Base-by-base conservation (phyloP, 2,329 filamentous ascomycete genomes). In the Penicillium sp. region DNA sequence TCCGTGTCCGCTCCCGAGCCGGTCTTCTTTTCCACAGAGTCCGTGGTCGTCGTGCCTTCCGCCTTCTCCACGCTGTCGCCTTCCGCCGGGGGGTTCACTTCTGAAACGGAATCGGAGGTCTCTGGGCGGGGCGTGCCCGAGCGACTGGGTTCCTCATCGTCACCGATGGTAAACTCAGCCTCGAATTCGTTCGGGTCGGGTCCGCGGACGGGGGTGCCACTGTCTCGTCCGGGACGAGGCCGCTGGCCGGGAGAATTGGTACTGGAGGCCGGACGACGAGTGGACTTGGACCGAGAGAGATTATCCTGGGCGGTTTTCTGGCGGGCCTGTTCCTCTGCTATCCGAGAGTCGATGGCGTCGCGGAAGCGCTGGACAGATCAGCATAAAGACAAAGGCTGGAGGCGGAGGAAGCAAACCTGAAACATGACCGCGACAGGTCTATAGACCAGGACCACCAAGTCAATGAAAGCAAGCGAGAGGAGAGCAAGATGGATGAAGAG, bases 181-280 rank as follows among this genome's bases (percentile, higher is more conserved):
- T 95, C 90, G 63, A 95, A 95, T 52, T 96, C 88, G 31, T 89
- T 85, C 25, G 92, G 92, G 70, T 96, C 92, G 1, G 89, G 88
- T 36, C 79, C 79, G 63, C 79, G 79, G 28, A 86, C 83, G 3
- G 75, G 71, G 40, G 65, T 68, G 24, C 62, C 65, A 16, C 69
- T 70, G 45, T 69, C 67, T 39, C 71, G 68, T 57, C 70, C 64
- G 39, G 65, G 66, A 16, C 67, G 66, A 31, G 64, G 55, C 30
- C 70, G 65, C 55, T 66, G 63, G 33, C 63, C 53, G 51, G 66
- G 56, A 50, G 63, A 61, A 30, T 62, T 54, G 57, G 62, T 64
- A 62, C 67, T 56, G 50, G 57, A 58, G 50, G 54, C 49, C 25
- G 61, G 64, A 74, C 70, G 65, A 70, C 64, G 63, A 74, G 66